phyloP scores from a whole-genome alignment of 352 stramenopile species.

The Aphanomyces stellatus region DNA sequence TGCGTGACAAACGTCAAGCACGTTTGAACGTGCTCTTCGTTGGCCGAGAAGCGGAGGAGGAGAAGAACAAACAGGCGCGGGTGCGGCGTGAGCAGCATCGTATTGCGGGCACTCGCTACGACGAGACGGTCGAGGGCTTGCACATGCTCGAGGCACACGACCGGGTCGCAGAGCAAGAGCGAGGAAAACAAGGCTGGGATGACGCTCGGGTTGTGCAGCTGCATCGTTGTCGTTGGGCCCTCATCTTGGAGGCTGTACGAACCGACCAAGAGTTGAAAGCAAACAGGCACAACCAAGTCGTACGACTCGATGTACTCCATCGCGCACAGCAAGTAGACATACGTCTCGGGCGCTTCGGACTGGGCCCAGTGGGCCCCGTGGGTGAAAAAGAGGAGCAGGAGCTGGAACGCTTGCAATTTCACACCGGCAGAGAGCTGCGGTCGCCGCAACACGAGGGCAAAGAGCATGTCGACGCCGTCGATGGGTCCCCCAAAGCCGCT shows the following conservation, averaged over 20 bases:
- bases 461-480: not conserved
- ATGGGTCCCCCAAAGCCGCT: conserved; percentile 2
- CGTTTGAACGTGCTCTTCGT: not conserved
- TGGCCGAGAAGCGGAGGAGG: not conserved
- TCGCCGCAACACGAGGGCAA: conserved; percentile 10
- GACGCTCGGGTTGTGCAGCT: not conserved
- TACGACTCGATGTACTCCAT: not conserved
- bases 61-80: not conserved
- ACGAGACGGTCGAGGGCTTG: not conserved
- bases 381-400: not conserved
- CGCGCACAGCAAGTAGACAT: not conserved
- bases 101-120: not conserved
- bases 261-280: not conserved
- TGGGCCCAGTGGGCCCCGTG: not conserved
- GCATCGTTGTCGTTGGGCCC: not conserved
- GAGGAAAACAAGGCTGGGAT: not conserved
- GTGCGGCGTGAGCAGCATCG: not conserved
- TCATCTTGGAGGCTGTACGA: not conserved
- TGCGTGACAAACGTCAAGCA: not conserved
- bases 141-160: not conserved
- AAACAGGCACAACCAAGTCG: not conserved
- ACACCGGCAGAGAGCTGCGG: not conserved
- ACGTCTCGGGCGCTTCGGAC: not conserved
- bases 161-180: not conserved
- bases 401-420: not conserved